Conservation (phyloP, 2,329 filamentous ascomycete species). For the Trichoderma koningii region DNA sequence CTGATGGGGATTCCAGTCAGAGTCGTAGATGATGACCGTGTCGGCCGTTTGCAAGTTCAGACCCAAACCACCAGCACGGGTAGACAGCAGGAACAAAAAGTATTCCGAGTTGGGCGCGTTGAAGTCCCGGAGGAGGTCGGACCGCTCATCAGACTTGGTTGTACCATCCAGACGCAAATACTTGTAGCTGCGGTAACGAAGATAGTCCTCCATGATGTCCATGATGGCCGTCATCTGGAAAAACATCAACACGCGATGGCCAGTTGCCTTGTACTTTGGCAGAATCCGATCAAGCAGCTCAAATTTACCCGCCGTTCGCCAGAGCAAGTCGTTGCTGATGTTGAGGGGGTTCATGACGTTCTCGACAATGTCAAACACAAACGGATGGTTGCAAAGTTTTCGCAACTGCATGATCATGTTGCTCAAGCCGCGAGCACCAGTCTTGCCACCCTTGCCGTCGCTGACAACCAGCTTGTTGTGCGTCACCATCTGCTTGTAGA, state of each 20-base stretch:
- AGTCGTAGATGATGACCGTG: constrained; percentile 99
- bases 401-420: constrained; percentile 99
- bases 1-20: constrained; percentile 99
- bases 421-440: constrained; percentile 88
- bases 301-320: constrained; percentile 96
- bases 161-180: constrained; percentile 95
- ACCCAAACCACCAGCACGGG: constrained; percentile 95
- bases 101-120: constrained; percentile 89
- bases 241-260: constrained; percentile 98
- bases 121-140: constrained; percentile 83
- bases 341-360: constrained; percentile 94
- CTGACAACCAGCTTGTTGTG: constrained; percentile 94
- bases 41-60: constrained; percentile 96
- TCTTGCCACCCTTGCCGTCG: constrained; percentile 94
- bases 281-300: constrained; percentile 89
- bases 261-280: constrained; percentile 88
- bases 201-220: constrained; percentile 99
- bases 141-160: constrained; percentile 96
- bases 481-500: constrained; percentile 97
- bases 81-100: constrained; percentile 98
- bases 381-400: constrained; percentile 98
- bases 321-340: constrained; percentile 87
- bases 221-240: constrained; percentile 99
- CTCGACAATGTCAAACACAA: constrained; percentile 97
- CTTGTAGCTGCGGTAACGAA: constrained; percentile 78